phyloP scores from a whole-genome alignment of 2,329 filamentous ascomycete genomes.

The Sarocladium kiliense region DNA sequence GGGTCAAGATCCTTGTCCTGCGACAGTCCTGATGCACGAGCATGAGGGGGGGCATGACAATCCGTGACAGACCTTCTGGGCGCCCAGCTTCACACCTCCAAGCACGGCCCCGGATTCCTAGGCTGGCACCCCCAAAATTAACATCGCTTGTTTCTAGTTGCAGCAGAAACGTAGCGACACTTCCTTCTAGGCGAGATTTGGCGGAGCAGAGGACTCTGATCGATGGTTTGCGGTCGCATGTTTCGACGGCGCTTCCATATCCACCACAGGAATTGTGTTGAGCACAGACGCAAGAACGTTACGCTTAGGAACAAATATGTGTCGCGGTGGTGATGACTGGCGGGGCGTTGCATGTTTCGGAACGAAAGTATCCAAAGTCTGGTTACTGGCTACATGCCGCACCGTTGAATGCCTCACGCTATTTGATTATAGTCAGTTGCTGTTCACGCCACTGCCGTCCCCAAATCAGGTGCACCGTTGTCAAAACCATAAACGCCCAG shows the following conservation, averaged over 20 bases:
- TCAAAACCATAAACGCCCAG: neutral
- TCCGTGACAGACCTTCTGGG: constrained; percentile 5
- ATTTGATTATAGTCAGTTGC: neutral
- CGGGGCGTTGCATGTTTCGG: constrained; percentile 3
- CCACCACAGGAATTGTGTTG: no score
- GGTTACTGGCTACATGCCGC: neutral
- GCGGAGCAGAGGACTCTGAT: neutral
- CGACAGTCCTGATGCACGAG: constrained; percentile 15
- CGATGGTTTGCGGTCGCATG: neutral
- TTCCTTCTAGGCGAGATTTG: no score
- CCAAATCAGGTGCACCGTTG: neutral
- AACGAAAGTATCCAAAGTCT: neutral
- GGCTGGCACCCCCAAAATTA: neutral
- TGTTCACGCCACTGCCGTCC: neutral
- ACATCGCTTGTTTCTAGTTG: neutral
- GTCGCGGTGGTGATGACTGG: neutral
- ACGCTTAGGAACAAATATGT: no score
- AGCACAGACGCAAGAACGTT: no score
- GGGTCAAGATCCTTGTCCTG: constrained; percentile 12
- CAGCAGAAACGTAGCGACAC: neutral
- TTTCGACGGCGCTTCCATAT: neutral
- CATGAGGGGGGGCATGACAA: neutral
- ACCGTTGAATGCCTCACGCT: neutral
- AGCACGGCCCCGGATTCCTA: neutral
- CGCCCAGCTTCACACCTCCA: neutral